Base-by-base conservation (phyloP, 345 rosid species). In the Cardiospermum halicacabum region DNA sequence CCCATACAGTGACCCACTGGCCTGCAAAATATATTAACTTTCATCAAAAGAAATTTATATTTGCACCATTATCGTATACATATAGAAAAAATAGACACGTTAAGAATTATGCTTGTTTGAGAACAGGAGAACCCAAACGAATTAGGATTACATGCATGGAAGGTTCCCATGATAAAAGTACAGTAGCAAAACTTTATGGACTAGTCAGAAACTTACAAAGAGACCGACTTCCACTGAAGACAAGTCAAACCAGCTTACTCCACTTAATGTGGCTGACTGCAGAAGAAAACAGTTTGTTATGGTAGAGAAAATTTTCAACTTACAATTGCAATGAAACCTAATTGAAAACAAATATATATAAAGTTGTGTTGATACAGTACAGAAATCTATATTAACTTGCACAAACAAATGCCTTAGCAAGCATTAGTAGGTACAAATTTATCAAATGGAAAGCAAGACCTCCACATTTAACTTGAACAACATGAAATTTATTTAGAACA, bases 1-100 rank as follows among this genome's bases (percentile, higher is more conserved):
- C 62, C 97, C 96, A 39, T 89, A 89, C 28, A 92, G 71, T 42
- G 97, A 89, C 66, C 98, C 97, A 70, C 98, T 92, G 28, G 98
- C 88, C 97, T 92, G 93, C 71, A 77, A 53, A 79, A 80, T 70
- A 24, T n/a, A 56, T 32, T 60, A 40, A 53, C 58, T 24, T 34
- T n/a, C 32, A 60, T n/a, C 32, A 13, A 72, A 45, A 63, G 58
- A 60, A 30, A 43, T 12, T 0, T 24, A 16, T 47, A 32, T 56
- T n/a, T 62, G 27, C 50, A 22, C 25, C 22, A 59, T 39, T 24
- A 40, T n/a, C n/a, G n/a, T n/a, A n/a, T n/a, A n/a, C n/a, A n/a
- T n/a, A n/a, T n/a, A 25, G 9, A 7, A 21, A 22, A n/a, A n/a
- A n/a, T n/a, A n/a, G n/a, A n/a, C n/a, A n/a, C n/a, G n/a, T n/a